These are phyloP conservation scores for Colletotrichum noveboracense DNA, from an alignment of 2,329 filamentous ascomycete species.

Conservation along the genomic window DNA sequence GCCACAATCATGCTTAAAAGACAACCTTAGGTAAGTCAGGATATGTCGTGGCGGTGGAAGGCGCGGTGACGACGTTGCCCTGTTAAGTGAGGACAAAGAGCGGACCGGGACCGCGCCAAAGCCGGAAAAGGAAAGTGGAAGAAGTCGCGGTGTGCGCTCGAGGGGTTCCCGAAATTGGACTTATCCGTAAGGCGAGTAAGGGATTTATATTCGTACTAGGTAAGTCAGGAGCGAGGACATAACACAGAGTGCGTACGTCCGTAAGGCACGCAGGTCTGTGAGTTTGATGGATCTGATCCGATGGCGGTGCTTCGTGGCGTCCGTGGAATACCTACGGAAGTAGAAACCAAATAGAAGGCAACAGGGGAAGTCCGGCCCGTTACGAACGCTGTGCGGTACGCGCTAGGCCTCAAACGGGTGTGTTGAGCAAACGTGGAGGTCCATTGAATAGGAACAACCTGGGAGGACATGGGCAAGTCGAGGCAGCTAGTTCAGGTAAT, in stretches of 20 bases:
- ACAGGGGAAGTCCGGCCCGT: background rate
- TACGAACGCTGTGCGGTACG: background rate
- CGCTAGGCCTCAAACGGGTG: background rate
- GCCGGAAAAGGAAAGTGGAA: background rate
- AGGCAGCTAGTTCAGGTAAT: background rate
- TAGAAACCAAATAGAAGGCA: background rate
- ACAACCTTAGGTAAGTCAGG: too few species aligned
- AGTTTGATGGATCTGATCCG: background rate
- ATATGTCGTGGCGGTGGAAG: background rate
- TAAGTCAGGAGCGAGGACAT: background rate
- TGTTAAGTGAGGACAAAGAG: too few species aligned
- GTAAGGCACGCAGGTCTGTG: background rate
- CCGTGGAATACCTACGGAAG: too few species aligned
- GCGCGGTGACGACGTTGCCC: background rate
- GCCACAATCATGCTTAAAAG: too few species aligned
- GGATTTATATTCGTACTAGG: too few species aligned
- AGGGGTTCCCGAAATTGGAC: background rate
- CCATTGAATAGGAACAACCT: background rate
- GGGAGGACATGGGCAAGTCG: background rate
- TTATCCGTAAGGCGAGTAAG: too few species aligned
- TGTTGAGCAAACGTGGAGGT: background rate
- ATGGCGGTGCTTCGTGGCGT: too few species aligned
- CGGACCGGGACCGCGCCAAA: background rate
- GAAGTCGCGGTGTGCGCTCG: background rate
- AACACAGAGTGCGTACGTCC: background rate